phyloP scores from a whole-genome alignment of 2,329 filamentous ascomycete species.

The Chaetomium globosum region DNA sequence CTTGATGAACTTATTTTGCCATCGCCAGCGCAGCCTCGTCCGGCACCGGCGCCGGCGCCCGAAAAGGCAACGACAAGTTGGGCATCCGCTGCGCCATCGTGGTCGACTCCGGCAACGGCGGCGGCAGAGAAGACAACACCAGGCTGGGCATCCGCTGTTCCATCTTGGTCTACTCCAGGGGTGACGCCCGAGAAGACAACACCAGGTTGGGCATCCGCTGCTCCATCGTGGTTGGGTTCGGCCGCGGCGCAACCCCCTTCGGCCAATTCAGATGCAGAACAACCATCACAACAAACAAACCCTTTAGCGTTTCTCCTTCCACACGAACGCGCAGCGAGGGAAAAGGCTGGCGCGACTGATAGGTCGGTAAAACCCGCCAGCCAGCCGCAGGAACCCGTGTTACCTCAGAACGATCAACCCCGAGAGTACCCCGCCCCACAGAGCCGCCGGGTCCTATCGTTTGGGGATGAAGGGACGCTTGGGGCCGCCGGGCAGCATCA shows the following conservation, averaged over 20 bases:
- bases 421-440: background rate
- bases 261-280: background rate
- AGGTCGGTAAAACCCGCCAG: background rate
- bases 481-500: background rate
- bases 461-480: background rate
- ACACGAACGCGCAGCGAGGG: conserved; percentile 25
- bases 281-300: conserved; percentile 6
- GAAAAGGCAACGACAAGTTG: background rate
- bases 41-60: background rate
- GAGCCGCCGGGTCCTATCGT: background rate
- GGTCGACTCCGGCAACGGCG: conserved; percentile 4
- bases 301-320: conserved; percentile 21
- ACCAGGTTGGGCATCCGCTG: conserved; percentile 19
- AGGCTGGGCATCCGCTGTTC: conserved; percentile 15
- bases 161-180: conserved; percentile 8
- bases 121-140: background rate
- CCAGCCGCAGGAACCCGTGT: background rate
- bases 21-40: background rate
- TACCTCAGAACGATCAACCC: background rate
- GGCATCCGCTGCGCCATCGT: conserved; percentile 18
- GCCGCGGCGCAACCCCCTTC: background rate
- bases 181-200: background rate
- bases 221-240: conserved; percentile 10
- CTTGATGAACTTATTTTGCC: background rate
- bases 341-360: conserved; percentile 4